A percentile compares a stretch with the other conserved stretches of the same genome.
phyloP scores from a whole-genome alignment of 176 grass and related monocot species.

The Zea luxurians region DNA sequence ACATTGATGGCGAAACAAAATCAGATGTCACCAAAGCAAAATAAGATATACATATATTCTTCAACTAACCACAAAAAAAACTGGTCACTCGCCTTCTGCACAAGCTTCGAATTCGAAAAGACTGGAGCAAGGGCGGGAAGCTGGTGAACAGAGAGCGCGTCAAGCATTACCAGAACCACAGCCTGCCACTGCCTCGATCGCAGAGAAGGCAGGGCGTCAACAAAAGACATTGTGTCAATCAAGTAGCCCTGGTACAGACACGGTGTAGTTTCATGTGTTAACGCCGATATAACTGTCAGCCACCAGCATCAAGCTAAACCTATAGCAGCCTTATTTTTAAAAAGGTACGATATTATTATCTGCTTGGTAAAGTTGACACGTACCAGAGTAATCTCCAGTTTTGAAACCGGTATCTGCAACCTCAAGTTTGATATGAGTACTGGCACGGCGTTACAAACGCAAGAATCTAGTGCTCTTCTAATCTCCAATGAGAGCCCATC shows the following conservation, averaged over 20 bases:
- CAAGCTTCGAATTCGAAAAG: conserved; percentile 48
- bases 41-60: background rate
- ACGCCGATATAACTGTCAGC: background rate
- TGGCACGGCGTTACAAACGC: conserved; percentile 59
- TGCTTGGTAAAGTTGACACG: background rate
- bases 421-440: conserved; percentile 58
- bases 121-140: conserved; percentile 57
- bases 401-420: conserved; percentile 65
- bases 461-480: conserved; percentile 74
- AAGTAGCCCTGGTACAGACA: conserved; percentile 47
- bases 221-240: conserved; percentile 84
- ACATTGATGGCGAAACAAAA: background rate
- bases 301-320: background rate
- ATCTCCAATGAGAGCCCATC: conserved; percentile 80
- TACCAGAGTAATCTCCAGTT: conserved; percentile 87
- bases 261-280: background rate
- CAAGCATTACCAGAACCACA: conserved; percentile 69
- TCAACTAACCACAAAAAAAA: background rate
- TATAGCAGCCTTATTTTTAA: background rate
- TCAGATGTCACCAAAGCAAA: background rate
- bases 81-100: conserved; percentile 41
- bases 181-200: conserved; percentile 66
- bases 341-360: background rate
- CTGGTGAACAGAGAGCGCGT: conserved; percentile 57
- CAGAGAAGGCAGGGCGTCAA: conserved; percentile 71